A percentile compares a stretch with the other conserved stretches of the same genome.
Evolutionary conservation across 768 basidiomycete species (phyloP).

Genomic region (Lactarius akahatsu): DNA sequence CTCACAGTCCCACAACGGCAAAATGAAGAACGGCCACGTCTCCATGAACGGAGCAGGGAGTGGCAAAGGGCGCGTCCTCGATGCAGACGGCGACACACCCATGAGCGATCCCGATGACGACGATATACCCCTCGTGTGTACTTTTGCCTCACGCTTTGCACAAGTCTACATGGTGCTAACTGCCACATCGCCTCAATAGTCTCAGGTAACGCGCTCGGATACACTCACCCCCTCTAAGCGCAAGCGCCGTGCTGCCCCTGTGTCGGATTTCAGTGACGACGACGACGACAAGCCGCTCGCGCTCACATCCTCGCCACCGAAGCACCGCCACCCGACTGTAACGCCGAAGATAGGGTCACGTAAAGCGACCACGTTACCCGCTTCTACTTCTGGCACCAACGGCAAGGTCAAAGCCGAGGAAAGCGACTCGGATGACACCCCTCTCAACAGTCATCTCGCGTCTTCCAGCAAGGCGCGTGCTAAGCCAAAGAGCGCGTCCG

Average conservation of each 20-base stretch:
- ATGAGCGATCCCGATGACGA: constrained; percentile 70
- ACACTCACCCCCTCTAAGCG: constrained; percentile 41
- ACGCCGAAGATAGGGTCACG: constrained; percentile 45
- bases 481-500: constrained; percentile 47
- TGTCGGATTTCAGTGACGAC: constrained; percentile 44
- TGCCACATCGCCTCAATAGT: constrained; percentile 37
- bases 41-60: constrained; percentile 38
- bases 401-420: constrained; percentile 39
- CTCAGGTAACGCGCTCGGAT: constrained; percentile 50
- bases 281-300: constrained; percentile 74
- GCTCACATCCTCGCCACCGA: constrained; percentile 69
- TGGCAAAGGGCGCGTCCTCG: constrained; percentile 42
- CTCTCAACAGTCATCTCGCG: constrained; percentile 32
- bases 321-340: constrained; percentile 43
- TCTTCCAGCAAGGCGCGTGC: constrained; percentile 30
- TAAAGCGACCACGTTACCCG: constrained; percentile 39
- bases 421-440: constrained; percentile 45
- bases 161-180: neutral
- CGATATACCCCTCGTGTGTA: constrained; percentile 60
- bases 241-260: constrained; percentile 17
- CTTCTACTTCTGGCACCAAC: constrained; percentile 38
- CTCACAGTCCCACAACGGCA: constrained; percentile 36
- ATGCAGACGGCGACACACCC: constrained; percentile 43
- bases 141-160: constrained; percentile 3
- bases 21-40: constrained; percentile 41